Conservation (phyloP, 106 monocot genomes). For the Dactylorhiza incarnata region DNA sequence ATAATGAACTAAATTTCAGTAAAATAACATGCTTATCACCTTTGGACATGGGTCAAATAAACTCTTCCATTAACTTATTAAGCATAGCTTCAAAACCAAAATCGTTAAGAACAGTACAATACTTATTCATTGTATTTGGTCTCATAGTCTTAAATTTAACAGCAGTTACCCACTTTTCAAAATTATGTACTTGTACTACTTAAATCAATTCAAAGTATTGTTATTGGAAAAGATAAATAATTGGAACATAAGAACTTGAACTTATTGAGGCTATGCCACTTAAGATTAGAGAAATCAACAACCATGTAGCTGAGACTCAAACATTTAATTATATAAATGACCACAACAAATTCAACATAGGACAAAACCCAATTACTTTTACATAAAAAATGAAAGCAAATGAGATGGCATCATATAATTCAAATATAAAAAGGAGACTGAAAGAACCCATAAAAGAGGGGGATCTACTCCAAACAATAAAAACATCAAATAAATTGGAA, state of each 20-base stretch:
- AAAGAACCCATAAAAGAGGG: no score
- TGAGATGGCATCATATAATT: no score
- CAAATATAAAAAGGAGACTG: no score
- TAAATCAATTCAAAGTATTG: slow-evolving; percentile 7
- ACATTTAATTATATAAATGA: no score
- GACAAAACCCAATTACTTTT: no score
- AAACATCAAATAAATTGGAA: no score
- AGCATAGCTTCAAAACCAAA: slow-evolving; percentile 97
- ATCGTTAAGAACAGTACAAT: slow-evolving; percentile 95
- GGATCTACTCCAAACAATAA: no score
- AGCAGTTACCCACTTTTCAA: slow-evolving; percentile 72
- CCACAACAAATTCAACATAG: no score
- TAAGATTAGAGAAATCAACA: no score
- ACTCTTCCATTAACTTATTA: slow-evolving; percentile 82
- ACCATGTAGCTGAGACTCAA: no score
- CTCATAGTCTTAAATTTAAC: slow-evolving; percentile 79
- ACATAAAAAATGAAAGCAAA: no score
- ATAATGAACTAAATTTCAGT: background rate
- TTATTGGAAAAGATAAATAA: slow-evolving; percentile 6
- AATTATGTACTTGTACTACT: slow-evolving; percentile 64
- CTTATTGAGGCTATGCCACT: background rate
- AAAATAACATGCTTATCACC: slow-evolving; percentile 35
- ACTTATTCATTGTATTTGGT: slow-evolving; percentile 96
- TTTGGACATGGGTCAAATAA: slow-evolving; percentile 76
- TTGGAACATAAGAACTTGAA: background rate